Percentiles rank a stretch among this genome's conserved stretches.
Evolutionary conservation across 805 yeast species (phyloP).

Genomic region (Saturnispora zaruensis): DNA sequence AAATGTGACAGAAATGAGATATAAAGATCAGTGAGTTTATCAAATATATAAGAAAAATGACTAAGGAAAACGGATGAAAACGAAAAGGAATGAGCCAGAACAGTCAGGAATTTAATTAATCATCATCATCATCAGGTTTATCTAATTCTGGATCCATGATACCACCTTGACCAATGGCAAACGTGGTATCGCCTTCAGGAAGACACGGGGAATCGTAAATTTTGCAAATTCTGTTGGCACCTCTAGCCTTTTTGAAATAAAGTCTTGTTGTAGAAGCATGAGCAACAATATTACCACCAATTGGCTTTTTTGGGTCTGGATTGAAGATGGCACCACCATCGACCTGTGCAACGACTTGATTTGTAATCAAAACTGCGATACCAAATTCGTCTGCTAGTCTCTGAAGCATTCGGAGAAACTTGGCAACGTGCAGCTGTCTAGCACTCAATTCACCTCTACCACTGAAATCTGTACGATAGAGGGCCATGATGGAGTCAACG

Average conservation of each 20-base stretch:
- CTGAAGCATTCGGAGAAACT: slow-evolving; percentile 84
- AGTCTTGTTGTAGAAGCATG: slow-evolving; percentile 93
- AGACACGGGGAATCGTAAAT: slow-evolving; percentile 94
- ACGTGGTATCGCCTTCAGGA: slow-evolving; percentile 91
- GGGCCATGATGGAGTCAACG: slow-evolving; percentile 96
- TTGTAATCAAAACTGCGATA: slow-evolving; percentile 89
- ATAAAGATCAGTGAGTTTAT: neutral
- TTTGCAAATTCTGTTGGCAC: slow-evolving; percentile 87
- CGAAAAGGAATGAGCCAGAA: neutral
- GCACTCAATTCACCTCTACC: slow-evolving; percentile 96
- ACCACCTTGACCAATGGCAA: slow-evolving; percentile 95
- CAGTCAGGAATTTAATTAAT: slow-evolving; percentile 27
- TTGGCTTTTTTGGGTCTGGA: slow-evolving; percentile 97
- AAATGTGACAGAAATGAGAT: neutral
- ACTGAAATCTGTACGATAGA: slow-evolving; percentile 87
- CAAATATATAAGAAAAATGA: neutral
- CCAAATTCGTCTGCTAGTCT: slow-evolving; percentile 96
- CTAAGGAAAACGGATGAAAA: neutral
- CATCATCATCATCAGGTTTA: slow-evolving; percentile 37
- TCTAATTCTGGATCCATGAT: slow-evolving; percentile 77
- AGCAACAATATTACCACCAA: slow-evolving; percentile 96
- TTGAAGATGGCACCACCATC: slow-evolving; percentile 82
- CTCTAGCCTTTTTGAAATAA: slow-evolving; percentile 83
- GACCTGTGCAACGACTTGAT: slow-evolving; percentile 97
- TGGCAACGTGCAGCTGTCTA: slow-evolving; percentile 89